These are phyloP conservation scores for Neopestalotiopsis sp. DNA, from an alignment of 2,329 filamentous ascomycete species.

Conservation along the genomic window DNA sequence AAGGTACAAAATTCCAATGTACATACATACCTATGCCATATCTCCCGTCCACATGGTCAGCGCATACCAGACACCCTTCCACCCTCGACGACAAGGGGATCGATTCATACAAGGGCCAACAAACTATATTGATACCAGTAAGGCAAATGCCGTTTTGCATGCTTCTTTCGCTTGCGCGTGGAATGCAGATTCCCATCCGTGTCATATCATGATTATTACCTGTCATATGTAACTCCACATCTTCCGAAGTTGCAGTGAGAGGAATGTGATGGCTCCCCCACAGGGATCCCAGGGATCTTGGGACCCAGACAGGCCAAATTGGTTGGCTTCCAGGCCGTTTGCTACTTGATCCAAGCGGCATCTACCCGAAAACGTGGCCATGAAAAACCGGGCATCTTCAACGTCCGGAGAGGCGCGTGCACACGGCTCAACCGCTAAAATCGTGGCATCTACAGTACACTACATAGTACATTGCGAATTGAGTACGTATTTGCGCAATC, in stretches of 20 bases:
- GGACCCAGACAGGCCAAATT: too few relatives aligned
- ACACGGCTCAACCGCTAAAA: background rate
- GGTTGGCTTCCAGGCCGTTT: background rate
- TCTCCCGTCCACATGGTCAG: too few relatives aligned
- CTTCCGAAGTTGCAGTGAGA: background rate
- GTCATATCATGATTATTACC: background rate
- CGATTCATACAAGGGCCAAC: too few relatives aligned
- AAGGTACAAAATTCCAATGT: too few relatives aligned
- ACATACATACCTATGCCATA: too few relatives aligned
- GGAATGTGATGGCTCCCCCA: background rate
- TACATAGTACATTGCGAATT: too few relatives aligned
- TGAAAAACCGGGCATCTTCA: background rate
- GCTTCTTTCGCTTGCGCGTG: background rate
- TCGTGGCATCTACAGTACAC: background rate
- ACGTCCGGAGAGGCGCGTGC: slow-evolving; percentile 15
- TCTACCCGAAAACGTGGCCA: slow-evolving; percentile 16
- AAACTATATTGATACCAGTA: too few relatives aligned
- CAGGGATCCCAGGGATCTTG: background rate
- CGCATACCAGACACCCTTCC: too few relatives aligned
- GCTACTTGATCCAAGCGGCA: background rate
- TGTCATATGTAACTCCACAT: background rate
- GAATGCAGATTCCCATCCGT: background rate
- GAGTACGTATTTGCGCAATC: background rate
- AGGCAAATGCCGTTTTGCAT: background rate
- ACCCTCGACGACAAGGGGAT: too few relatives aligned